These are phyloP conservation scores for Lepiota subincarnata DNA, from an alignment of 768 basidiomycete species.

Conservation along the genomic window DNA sequence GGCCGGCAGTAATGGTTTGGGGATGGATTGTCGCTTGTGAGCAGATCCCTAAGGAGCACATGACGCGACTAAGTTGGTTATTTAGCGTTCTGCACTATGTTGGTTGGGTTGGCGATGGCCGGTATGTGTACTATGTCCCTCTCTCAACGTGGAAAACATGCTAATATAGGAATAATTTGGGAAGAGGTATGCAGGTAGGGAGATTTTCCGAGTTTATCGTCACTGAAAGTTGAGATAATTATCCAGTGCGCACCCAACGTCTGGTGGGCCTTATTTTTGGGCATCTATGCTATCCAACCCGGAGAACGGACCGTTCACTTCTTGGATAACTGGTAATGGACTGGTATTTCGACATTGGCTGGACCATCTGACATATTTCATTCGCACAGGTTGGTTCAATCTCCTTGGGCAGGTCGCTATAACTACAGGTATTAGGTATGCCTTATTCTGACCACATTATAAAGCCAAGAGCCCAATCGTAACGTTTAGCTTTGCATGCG, in stretches of 20 bases:
- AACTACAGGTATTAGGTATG: conserved; percentile 65
- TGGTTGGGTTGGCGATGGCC: conserved; percentile 74
- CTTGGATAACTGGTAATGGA: conserved; percentile 60
- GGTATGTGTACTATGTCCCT: conserved; percentile 28
- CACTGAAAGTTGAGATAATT: not conserved
- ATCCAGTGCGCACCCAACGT: conserved; percentile 61
- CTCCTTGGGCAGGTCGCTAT: conserved; percentile 73
- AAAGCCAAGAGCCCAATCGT: conserved; percentile 13
- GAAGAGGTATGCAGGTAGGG: conserved; percentile 47
- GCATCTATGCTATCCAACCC: conserved; percentile 69
- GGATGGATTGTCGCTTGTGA: conserved; percentile 63
- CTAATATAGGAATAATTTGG: not conserved
- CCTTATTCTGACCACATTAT: conserved; percentile 40
- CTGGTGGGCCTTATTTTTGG: conserved; percentile 78
- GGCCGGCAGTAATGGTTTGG: conserved; percentile 77
- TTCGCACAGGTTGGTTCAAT: conserved; percentile 60
- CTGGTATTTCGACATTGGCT: not conserved
- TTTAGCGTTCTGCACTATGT: conserved; percentile 61
- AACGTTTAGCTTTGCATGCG: conserved; percentile 51
- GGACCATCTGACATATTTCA: not conserved
- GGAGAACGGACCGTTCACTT: conserved; percentile 55
- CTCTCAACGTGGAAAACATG: not conserved
- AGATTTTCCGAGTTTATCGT: not conserved
- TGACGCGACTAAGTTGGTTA: not conserved
- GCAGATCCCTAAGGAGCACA: conserved; percentile 15